Percentiles rank a stretch among this genome's conserved stretches.
These are phyloP conservation scores for Daphne laureola DNA, from an alignment of 441 rosid species.

Conservation along the genomic window DNA sequence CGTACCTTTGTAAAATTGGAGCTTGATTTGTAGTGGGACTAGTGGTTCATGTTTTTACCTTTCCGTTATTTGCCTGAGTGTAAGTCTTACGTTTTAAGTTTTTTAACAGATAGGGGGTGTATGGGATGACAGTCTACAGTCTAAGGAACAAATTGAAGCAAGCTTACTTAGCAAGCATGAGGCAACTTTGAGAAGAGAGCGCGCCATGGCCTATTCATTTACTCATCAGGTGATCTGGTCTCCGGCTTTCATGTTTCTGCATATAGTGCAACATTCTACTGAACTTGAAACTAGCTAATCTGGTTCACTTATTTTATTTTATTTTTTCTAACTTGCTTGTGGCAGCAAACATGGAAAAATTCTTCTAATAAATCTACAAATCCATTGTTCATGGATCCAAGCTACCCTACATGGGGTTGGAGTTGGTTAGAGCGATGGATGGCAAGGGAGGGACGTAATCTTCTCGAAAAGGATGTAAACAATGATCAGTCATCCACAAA, in stretches of 20 bases:
- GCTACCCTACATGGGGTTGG: conserved; percentile 72
- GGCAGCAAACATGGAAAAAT: conserved; percentile 55
- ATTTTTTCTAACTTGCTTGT: conserved; percentile 10
- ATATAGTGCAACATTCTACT: too few relatives aligned
- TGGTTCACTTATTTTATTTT: background rate
- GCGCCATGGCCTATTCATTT: conserved; percentile 54
- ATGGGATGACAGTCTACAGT: conserved; percentile 55
- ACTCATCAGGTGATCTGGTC: conserved; percentile 52
- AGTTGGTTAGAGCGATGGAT: conserved; percentile 75
- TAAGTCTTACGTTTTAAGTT: conserved; percentile 3
- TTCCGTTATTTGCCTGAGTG: conserved; percentile 5
- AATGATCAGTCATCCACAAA: conserved; percentile 41
- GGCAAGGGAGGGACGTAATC: conserved; percentile 66
- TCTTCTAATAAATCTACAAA: conserved; percentile 26
- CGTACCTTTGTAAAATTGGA: background rate
- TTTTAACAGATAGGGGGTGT: conserved; percentile 46
- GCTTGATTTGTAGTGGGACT: too few relatives aligned
- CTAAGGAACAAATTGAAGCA: conserved; percentile 55
- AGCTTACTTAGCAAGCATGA: conserved; percentile 47
- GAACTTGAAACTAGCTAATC: too few relatives aligned
- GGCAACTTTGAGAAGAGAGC: conserved; percentile 63
- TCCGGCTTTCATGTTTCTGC: background rate
- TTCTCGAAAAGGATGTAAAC: conserved; percentile 40
- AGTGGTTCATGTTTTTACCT: conserved; percentile 1
- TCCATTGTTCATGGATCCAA: conserved; percentile 55